A percentile compares a stretch with the other conserved stretches of the same genome.
Conservation (phyloP, 768 basidiomycete species). For the Cyclocybe cylindracea region DNA sequence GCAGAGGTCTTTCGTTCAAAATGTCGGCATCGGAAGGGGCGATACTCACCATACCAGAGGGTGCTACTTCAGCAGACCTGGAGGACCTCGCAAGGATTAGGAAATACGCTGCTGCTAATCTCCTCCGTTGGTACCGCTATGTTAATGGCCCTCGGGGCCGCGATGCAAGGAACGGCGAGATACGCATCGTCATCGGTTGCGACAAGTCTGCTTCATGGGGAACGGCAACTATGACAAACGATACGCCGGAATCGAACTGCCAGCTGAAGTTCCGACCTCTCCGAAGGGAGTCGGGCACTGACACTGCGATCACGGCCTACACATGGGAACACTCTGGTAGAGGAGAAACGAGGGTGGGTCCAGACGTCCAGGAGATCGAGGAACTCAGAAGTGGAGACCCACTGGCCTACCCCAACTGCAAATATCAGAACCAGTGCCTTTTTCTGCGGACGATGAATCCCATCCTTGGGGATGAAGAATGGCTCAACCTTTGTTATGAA, state of each 20-base stretch:
- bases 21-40: slow-evolving; percentile 17
- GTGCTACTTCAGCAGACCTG: slow-evolving; percentile 14
- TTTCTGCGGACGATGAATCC: slow-evolving; percentile 8
- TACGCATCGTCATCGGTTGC: slow-evolving; percentile 17
- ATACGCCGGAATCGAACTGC: neutral
- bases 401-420: neutral
- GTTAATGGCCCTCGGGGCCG: slow-evolving; percentile 9
- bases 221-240: slow-evolving; percentile 6
- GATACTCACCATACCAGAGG: slow-evolving; percentile 19
- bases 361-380: neutral
- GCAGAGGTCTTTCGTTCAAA: slow-evolving; percentile 13
- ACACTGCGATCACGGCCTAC: neutral
- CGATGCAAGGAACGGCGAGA: slow-evolving; percentile 14
- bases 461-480: neutral
- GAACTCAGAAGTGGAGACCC: neutral
- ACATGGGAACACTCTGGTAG: slow-evolving; percentile 2
- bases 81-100: neutral
- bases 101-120: slow-evolving; percentile 6
- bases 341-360: slow-evolving; percentile 4
- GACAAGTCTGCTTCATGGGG: slow-evolving; percentile 16
- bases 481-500: neutral
- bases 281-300: neutral
- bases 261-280: neutral
- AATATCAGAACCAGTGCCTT: slow-evolving; percentile 7
- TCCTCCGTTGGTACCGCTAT: slow-evolving; percentile 16